Percentiles rank a stretch among this genome's conserved stretches.
Evolutionary conservation across 495 filamentous ascomycete species (phyloP).

Genomic region (Penicillium pulvis): DNA sequence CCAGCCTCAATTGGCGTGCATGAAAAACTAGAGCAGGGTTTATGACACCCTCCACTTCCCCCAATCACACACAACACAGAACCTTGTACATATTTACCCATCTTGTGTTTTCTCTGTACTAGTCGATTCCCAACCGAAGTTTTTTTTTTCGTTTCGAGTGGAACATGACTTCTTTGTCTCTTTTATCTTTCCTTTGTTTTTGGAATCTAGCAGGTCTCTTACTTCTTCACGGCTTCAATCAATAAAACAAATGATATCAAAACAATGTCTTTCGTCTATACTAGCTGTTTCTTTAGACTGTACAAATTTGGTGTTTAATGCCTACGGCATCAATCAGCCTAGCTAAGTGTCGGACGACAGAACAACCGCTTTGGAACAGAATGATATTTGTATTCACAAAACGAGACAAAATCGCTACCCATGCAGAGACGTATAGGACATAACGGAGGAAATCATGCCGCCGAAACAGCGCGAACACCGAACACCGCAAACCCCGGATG

Average conservation of each 20-base stretch:
- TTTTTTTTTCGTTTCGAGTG: conserved; percentile 11
- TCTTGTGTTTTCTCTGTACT: conserved; percentile 39
- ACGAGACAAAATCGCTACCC: conserved; percentile 35
- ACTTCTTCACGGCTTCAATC: conserved; percentile 16
- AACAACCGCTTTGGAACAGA: conserved; percentile 15
- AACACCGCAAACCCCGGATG: conserved; percentile 35
- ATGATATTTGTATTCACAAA: conserved; percentile 37
- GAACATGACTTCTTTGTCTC: conserved; percentile 23
- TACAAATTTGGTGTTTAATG: neutral
- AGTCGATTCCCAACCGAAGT: conserved; percentile 33
- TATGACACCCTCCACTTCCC: conserved; percentile 18
- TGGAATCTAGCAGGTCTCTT: conserved; percentile 30
- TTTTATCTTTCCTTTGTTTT: conserved; percentile 30
- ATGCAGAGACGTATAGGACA: conserved; percentile 37
- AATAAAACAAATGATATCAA: conserved; percentile 11
- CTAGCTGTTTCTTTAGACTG: neutral
- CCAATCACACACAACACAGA: conserved; percentile 32
- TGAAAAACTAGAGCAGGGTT: conserved; percentile 29
- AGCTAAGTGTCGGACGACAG: neutral
- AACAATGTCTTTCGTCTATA: neutral
- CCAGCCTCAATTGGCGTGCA: conserved; percentile 15
- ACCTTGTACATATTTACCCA: conserved; percentile 39
- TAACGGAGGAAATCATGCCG: conserved; percentile 28
- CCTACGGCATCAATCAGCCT: neutral
- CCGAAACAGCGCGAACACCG: conserved; percentile 35